phyloP scores from a whole-genome alignment of 371 early-diverging fungal species.

The Mortierella sp. region DNA sequence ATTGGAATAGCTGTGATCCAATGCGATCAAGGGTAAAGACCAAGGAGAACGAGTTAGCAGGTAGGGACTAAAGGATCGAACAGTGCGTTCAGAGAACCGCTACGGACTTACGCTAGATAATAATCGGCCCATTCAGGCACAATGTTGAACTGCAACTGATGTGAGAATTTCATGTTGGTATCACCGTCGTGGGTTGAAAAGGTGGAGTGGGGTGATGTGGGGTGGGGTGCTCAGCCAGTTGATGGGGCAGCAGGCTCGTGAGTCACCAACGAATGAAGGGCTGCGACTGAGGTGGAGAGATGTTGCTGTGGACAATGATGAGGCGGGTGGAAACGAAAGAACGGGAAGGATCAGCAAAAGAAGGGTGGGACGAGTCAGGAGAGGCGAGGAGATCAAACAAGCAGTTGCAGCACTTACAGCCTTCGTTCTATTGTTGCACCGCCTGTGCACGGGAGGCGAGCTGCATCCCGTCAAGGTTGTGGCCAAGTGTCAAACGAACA shows the following conservation, averaged over 20 bases:
- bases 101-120: constrained; percentile 71
- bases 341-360: background rate
- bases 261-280: too few relatives aligned
- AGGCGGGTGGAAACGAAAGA: background rate
- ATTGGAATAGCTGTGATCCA: constrained; percentile 75
- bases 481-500: constrained; percentile 2
- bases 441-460: too few relatives aligned
- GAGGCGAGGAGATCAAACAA: background rate
- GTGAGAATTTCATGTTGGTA: constrained; percentile 87
- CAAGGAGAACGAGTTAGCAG: background rate
- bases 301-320: background rate
- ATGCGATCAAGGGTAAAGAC: too few relatives aligned
- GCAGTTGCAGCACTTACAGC: too few relatives aligned
- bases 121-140: constrained; percentile 92
- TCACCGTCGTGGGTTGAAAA: background rate
- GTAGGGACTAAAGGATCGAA: too few relatives aligned
- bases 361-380: background rate
- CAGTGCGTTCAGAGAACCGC: constrained; percentile 21
- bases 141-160: constrained; percentile 87
- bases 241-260: background rate
- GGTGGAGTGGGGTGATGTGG: background rate
- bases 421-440: too few relatives aligned
- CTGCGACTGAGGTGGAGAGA: constrained; percentile 1
- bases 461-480: too few relatives aligned
- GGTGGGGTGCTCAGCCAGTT: background rate